Evolutionary conservation across 768 basidiomycete genomes (phyloP), one percentile per base, ranked within the genome.

Genomic region (Podaxis sp.): DNA sequence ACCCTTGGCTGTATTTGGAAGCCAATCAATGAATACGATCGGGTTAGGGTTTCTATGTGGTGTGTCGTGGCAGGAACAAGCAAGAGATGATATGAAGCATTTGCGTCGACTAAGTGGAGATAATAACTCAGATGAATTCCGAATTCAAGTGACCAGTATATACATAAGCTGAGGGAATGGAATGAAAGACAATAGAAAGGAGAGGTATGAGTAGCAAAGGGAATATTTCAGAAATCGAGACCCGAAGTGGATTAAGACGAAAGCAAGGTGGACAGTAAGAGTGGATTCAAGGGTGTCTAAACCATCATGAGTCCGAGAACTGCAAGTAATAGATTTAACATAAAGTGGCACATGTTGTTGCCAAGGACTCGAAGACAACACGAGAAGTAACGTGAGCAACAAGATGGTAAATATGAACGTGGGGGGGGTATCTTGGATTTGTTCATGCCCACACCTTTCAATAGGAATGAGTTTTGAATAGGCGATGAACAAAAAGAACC

Each of bases 371-470:
- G 67, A 64, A 66, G 70, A 68, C 69, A 68, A 58, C 64, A 65
- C 53, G 54, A 56, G 44, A 52, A 52, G 59, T 50, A 62, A 56
- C 44, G 38, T 28, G 50, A 60, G 51, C 51, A 54, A 56, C 46
- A 28, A 24, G 33, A 26, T 17, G 50, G 40, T 12, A 56, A 55
- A 22, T 56, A 62, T 49, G 44, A 48, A 56, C 53, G 33, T 26
- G 15, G 33, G 6, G 38, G 37, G 30, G 54, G 55, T 56, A 44
- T 62, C 41, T 11, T 24, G 15, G 28, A 46, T 52, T 38, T 69
- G 68, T 73, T 85, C 82, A 94, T 80, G 92, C 92, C 92, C 92
- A 94, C 61, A 94, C 91, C 92, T 94, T 66, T 22, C 48, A 48
- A 56, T 61, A 60, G 20, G 26, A 38, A 40, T 62, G 22, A 49